Evolutionary conservation across 2,329 filamentous ascomycete species (phyloP).

Genomic region (Coniella vitis): DNA sequence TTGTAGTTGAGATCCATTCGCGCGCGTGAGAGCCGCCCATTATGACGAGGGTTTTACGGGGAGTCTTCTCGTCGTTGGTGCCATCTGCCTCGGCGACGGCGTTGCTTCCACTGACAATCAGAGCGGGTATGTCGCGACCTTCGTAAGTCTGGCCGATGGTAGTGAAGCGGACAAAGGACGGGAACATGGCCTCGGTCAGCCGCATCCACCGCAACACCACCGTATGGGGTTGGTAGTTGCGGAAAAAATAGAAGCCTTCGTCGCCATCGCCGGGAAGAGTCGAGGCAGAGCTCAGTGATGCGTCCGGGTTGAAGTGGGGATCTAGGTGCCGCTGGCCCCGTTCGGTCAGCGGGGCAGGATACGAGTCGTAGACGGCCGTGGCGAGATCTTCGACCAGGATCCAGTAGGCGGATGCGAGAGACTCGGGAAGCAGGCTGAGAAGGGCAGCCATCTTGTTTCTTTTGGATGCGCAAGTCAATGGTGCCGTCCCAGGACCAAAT

Average conservation of each 20-base stretch:
- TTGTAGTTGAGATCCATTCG: conserved; percentile 93
- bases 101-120: conserved; percentile 57
- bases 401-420: conserved; percentile 64
- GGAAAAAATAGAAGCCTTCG: conserved; percentile 65
- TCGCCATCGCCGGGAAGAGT: conserved; percentile 20
- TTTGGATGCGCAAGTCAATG: conserved; percentile 74
- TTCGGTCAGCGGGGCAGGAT: conserved; percentile 41
- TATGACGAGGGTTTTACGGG: conserved; percentile 71
- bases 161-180: conserved; percentile 65
- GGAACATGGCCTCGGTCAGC: conserved; percentile 83
- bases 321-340: conserved; percentile 17
- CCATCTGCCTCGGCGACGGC: conserved; percentile 25
- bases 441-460: conserved; percentile 72
- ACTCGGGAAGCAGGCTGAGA: conserved; percentile 67
- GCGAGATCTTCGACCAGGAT: conserved; percentile 76
- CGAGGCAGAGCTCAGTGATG: conserved; percentile 18
- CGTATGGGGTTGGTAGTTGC: conserved; percentile 75
- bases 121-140: conserved; percentile 75
- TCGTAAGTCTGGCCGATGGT: conserved; percentile 82
- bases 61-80: conserved; percentile 28
- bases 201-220: conserved; percentile 84
- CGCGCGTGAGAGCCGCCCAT: conserved; percentile 85
- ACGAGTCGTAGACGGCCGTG: conserved; percentile 69
- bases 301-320: conserved; percentile 23
- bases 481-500: conserved; percentile 71